Evolutionary conservation across 208 protist species (phyloP).

Genomic region (Crithidia fasciculata): DNA sequence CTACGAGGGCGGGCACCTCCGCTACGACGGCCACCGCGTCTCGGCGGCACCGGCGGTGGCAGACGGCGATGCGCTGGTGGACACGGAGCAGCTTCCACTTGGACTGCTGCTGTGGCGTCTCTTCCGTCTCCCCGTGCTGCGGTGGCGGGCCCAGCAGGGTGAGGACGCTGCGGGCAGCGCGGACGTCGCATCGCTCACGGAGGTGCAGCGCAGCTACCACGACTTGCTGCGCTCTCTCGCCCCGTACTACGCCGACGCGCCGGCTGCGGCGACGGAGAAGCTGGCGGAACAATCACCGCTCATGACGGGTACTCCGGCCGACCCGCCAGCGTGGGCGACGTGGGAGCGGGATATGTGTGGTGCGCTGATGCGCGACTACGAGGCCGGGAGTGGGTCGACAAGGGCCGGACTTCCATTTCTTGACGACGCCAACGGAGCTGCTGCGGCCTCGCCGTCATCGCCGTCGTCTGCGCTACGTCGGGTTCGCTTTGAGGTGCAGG

Average conservation of each 20-base stretch:
- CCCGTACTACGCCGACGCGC: constrained; percentile 38
- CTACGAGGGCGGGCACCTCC: constrained; percentile 15
- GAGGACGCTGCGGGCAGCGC: neutral
- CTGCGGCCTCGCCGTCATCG: neutral
- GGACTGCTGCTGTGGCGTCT: constrained; percentile 55
- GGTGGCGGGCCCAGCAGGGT: constrained; percentile 22
- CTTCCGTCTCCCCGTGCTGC: constrained; percentile 39
- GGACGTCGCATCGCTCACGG: neutral
- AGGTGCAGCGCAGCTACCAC: constrained; percentile 25
- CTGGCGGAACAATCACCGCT: constrained; percentile 32
- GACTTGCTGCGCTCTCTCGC: constrained; percentile 27
- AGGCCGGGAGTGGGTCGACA: neutral
- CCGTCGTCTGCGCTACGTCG: constrained; percentile 13
- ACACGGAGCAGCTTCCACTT: constrained; percentile 31
- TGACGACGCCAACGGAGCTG: neutral
- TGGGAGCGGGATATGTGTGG: constrained; percentile 35
- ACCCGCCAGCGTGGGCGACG: constrained; percentile 34
- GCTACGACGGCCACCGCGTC: constrained; percentile 37
- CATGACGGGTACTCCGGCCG: constrained; percentile 12
- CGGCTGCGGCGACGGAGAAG: constrained; percentile 19
- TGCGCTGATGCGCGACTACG: constrained; percentile 30
- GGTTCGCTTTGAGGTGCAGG: constrained; percentile 66
- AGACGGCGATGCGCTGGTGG: neutral
- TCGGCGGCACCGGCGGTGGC: constrained; percentile 27
- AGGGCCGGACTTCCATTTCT: constrained; percentile 7